Base-by-base conservation (phyloP, 768 basidiomycete genomes). In the Leccinum rimulosum region DNA sequence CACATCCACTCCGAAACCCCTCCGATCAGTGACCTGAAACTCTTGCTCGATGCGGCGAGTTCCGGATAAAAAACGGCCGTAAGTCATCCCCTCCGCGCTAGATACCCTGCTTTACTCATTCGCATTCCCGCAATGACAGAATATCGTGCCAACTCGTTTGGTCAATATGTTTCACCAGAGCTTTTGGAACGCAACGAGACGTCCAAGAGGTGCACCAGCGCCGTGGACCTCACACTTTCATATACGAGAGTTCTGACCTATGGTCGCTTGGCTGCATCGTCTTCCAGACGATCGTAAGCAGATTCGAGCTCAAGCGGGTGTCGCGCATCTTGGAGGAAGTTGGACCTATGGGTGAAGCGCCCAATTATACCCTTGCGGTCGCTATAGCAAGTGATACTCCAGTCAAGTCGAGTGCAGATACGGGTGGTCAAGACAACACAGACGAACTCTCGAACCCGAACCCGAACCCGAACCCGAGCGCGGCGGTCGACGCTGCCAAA, bases 191-290 rank as follows among this genome's bases (percentile, higher is more conserved):
- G 76, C 36, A 84, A 82, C 57, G 87, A 88, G 68, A 91, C 89
- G 7, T 87, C 87, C 63, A 85, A 82, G 74, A 87, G 90, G 93
- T 93, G 61, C 57, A 77, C 45, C 1, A 31, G 25, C 22, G 4
- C n/a, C 3, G 9, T 57, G 28, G 15, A 31, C 14, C 50, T 51
- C 38, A 57, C 43, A 10, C 9, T 3, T 6, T 30, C 53, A 2
- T 14, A 43, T 8, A 40, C 9, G 17, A n/a, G 58, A 95, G 94
- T 61, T 92, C 95, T 43, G 97, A 98, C 73, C 80, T 94, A 10
- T 99, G 96, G 96, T 92, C 94, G 6, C 80, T 97, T 27, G 97
- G 95, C 2, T 98, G 96, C 74, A 88, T 98, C 49, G 74, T 98
- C 19, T 98, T 85, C 74, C 95, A 98, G 72, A 88, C 97, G 80